A percentile compares a stretch with the other conserved stretches of the same genome.
These are phyloP conservation scores for Ceratocystis colombiana DNA, from an alignment of 2,329 filamentous ascomycete species.

Conservation along the genomic window DNA sequence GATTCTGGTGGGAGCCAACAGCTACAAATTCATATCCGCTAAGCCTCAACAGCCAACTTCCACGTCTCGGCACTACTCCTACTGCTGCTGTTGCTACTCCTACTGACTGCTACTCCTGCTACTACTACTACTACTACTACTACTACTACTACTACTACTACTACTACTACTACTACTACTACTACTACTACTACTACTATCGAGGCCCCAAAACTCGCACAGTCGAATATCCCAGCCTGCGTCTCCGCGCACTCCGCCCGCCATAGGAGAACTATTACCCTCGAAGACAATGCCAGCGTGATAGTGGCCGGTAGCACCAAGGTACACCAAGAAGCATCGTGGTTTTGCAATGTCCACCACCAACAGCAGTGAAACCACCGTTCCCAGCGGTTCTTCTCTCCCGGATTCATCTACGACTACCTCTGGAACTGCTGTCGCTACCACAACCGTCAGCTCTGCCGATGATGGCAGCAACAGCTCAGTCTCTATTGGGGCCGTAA, in stretches of 20 bases:
- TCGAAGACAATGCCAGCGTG: not conserved
- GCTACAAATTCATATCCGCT: not conserved
- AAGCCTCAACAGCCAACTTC: too few relatives aligned
- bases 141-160: too few relatives aligned
- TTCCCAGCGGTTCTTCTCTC: not conserved
- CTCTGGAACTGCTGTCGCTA: not conserved
- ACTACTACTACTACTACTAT: too few relatives aligned
- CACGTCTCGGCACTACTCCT: too few relatives aligned
- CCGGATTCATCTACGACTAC: slow-evolving; percentile 5
- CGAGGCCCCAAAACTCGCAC: not conserved
- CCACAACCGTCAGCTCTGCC: not conserved
- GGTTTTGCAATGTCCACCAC: slow-evolving; percentile 10
- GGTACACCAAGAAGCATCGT: slow-evolving; percentile 2
- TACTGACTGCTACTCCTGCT: too few relatives aligned
- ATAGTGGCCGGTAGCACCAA: not conserved
- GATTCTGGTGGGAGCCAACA: not conserved
- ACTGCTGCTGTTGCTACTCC: too few relatives aligned
- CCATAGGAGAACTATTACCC: not conserved
- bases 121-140: too few relatives aligned
- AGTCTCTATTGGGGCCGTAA: slow-evolving; percentile 17
- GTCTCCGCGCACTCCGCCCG: not conserved
- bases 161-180: too few relatives aligned
- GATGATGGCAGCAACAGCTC: not conserved
- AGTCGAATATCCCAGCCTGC: not conserved
- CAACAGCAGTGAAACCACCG: not conserved